Percentiles rank a stretch among this genome's conserved stretches.
These are phyloP conservation scores for Vanrija sp. DNA, from an alignment of 1,284 basidiomycete genomes.

Conservation along the genomic window DNA sequence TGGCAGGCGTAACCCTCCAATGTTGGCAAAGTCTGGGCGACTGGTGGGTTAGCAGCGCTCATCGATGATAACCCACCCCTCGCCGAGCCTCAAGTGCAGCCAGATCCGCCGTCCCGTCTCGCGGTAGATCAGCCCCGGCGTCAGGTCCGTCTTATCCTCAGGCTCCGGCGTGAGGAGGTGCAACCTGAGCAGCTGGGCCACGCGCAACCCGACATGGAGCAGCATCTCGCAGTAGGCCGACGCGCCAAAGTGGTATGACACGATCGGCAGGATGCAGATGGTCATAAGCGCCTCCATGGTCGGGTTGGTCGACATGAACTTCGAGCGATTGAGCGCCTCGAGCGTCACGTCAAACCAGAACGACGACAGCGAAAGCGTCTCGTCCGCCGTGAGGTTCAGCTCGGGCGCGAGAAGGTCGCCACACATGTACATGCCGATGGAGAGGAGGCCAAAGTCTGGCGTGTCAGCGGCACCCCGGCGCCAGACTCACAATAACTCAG, in stretches of 20 bases:
- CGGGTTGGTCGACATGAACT: conserved; percentile 23
- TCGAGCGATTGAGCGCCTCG: conserved; percentile 22
- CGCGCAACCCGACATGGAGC: conserved; percentile 17
- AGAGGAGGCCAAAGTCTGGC: conserved; percentile 16
- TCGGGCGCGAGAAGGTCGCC: conserved; percentile 21
- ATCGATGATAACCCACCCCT: conserved; percentile 3
- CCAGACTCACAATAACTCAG: conserved; percentile 13
- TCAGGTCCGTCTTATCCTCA: conserved; percentile 12
- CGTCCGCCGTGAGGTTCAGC: conserved; percentile 15
- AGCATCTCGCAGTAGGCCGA: conserved; percentile 22
- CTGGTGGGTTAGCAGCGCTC: not conserved
- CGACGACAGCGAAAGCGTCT: conserved; percentile 14
- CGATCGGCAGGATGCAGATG: conserved; percentile 19
- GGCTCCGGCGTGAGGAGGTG: conserved; percentile 18
- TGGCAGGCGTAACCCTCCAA: conserved; percentile 18
- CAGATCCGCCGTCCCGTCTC: conserved; percentile 17
- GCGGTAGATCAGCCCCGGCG: conserved; percentile 15
- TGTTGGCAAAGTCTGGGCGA: conserved; percentile 21
- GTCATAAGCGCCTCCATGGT: conserved; percentile 22
- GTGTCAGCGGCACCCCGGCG: not conserved
- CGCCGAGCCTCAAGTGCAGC: conserved; percentile 19
- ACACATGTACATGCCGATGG: conserved; percentile 20
- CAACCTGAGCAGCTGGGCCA: conserved; percentile 19
- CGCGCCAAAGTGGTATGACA: conserved; percentile 24
- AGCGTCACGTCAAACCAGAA: conserved; percentile 24